These are phyloP conservation scores for Fusarium fujikuroi DNA, from an alignment of 2,329 filamentous ascomycete species.

Conservation along the genomic window DNA sequence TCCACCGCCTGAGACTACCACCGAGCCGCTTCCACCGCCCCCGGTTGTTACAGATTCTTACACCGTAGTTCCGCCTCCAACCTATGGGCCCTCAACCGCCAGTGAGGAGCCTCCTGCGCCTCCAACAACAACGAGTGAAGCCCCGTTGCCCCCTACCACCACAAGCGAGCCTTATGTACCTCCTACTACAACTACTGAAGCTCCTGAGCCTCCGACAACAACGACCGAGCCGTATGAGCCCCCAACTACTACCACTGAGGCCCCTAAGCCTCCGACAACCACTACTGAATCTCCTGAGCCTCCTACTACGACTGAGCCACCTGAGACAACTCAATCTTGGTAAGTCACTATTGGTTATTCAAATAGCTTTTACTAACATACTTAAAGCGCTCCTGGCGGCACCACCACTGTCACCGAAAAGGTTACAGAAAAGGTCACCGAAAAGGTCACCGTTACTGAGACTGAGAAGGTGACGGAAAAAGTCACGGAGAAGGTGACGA, in stretches of 20 bases:
- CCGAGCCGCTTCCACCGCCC: background rate
- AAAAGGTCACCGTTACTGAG: constrained; percentile 9
- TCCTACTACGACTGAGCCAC: constrained; percentile 1
- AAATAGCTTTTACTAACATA: background rate
- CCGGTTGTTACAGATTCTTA: background rate
- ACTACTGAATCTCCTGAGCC: background rate
- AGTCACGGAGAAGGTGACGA: background rate
- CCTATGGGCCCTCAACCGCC: constrained; percentile 1
- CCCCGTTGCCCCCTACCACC: background rate
- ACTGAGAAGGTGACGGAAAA: background rate
- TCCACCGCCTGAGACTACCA: background rate
- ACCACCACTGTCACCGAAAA: constrained; percentile 1
- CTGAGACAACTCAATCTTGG: constrained; percentile 17
- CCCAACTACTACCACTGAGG: constrained; percentile 3
- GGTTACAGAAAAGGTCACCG: constrained; percentile 1
- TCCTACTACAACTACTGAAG: constrained; percentile 5
- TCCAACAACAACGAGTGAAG: background rate
- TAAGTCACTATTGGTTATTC: background rate
- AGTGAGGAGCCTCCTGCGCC: background rate
- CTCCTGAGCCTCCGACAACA: background rate
- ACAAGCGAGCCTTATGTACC: background rate
- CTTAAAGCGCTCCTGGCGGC: constrained; percentile 5
- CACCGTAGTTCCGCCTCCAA: background rate
- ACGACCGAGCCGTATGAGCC: background rate
- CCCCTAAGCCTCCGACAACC: background rate